Evolutionary conservation across 805 yeast species (phyloP), one percentile per base, ranked within the genome.

Genomic region (Yarrowia sp.): DNA sequence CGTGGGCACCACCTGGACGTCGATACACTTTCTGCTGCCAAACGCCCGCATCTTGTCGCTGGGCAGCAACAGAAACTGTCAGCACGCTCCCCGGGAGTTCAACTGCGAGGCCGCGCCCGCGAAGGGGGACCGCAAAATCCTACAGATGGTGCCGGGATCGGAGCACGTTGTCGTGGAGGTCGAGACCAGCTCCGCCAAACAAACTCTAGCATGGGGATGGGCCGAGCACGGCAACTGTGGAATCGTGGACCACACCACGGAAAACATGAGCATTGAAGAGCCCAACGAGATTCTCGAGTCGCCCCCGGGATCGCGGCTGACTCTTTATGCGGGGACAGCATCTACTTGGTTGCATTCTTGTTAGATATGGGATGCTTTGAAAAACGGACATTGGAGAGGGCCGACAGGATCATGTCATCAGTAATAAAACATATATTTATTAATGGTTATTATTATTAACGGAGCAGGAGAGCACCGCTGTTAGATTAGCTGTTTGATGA

Each of bases 201-300:
- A 51, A 24, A 67, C 67, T 12, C 46, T 82, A 24, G 80, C 92
- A 1, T 94, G 98, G 98, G 99, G 99, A 0, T 93, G 99, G 99
- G 97, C 97, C 13, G 98, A 94, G 69, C 99, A 93, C 72, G 99
- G 99, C 0, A 93, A 93, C 70, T 93, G 98, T 74, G 96, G 97
- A 1, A 65, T 66, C 1, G 44, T 55, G 1, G 66, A 68, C 24
- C 39, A 58, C 14, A 41, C 38, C 29, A 29, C 51, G 6, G 61
- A 56, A 31, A 56, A 38, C 51, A 22, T 39, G 49, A 56, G 53
- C 61, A 56, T 56, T 56, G 53, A 29, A 21, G 51, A 39, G 53
- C 51, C 51, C 53, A 41, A 56, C 51, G 53, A 27, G 49, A 41
- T 56, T 31, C 22, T 56, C 16, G 38, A 29, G 27, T 29, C 14